Percentiles rank a stretch among this genome's conserved stretches.
phyloP scores from a whole-genome alignment of 768 basidiomycete species.

The Phaffia australis region DNA sequence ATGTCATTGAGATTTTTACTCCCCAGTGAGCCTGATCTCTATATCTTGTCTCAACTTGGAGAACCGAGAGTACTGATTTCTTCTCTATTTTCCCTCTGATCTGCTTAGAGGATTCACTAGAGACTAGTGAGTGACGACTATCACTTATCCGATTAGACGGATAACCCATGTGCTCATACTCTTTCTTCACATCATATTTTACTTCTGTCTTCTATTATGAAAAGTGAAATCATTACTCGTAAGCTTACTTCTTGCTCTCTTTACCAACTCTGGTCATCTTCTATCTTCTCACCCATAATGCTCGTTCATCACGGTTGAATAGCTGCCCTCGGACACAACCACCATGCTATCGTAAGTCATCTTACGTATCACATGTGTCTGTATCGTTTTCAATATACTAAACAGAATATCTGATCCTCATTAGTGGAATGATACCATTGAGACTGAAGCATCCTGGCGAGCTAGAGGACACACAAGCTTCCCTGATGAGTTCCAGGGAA shows the following conservation, averaged over 20 bases:
- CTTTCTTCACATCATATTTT: neutral
- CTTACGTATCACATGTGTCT: neutral
- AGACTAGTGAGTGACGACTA: conserved; percentile 7
- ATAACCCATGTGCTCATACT: too few species aligned
- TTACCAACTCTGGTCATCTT: too few species aligned
- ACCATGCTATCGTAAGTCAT: conserved; percentile 9
- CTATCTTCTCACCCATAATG: too few species aligned
- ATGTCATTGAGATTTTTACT: conserved; percentile 6
- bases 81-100: neutral
- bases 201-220: neutral
- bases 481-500: conserved; percentile 15
- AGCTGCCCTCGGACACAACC: conserved; percentile 6
- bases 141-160: neutral
- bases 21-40: conserved; percentile 2
- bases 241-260: neutral
- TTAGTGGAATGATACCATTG: conserved; percentile 13
- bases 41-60: neutral
- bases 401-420: too few species aligned
- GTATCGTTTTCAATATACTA: neutral
- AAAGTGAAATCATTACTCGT: conserved; percentile 14
- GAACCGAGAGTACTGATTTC: neutral
- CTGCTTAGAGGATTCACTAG: conserved; percentile 7
- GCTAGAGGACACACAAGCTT: conserved; percentile 1
- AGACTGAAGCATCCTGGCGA: conserved; percentile 1
- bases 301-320: neutral